Conservation (phyloP, 306 rosid genomes). For the Corylus americana region DNA sequence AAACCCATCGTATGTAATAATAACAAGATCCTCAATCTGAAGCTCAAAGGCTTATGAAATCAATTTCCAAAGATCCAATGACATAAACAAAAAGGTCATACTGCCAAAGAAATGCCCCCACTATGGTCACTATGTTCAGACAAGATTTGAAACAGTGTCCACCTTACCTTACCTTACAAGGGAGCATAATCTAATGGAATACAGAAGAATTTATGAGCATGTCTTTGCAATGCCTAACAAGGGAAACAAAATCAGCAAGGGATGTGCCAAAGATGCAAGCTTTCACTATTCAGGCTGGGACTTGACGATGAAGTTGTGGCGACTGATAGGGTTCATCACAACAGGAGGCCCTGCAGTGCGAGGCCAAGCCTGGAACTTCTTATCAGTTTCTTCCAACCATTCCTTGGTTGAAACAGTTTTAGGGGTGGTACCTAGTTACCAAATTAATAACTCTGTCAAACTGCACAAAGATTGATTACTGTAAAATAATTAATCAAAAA, state of each 20-base stretch:
- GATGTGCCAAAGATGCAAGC: background rate
- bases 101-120: too few relatives aligned
- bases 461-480: background rate
- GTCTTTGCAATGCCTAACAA: background rate
- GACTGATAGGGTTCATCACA: slow-evolving; percentile 48
- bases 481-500: background rate
- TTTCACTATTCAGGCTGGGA: slow-evolving; percentile 4
- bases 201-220: slow-evolving; percentile 2
- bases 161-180: background rate
- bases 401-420: slow-evolving; percentile 39
- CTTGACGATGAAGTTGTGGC: slow-evolving; percentile 49
- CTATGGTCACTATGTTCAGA: background rate
- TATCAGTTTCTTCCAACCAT: slow-evolving; percentile 60
- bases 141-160: background rate
- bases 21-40: too few relatives aligned
- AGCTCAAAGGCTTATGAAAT: too few relatives aligned
- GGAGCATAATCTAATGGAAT: background rate
- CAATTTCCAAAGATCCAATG: too few relatives aligned
- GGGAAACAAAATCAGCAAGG: background rate
- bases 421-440: slow-evolving; percentile 43
- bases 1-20: too few relatives aligned
- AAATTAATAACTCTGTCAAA: background rate
- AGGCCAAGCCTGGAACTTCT: slow-evolving; percentile 69
- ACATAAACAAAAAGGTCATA: too few relatives aligned
- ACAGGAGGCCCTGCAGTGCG: slow-evolving; percentile 51